phyloP scores from a whole-genome alignment of 2,329 filamentous ascomycete species.

The Arthrobotrys musiformis region DNA sequence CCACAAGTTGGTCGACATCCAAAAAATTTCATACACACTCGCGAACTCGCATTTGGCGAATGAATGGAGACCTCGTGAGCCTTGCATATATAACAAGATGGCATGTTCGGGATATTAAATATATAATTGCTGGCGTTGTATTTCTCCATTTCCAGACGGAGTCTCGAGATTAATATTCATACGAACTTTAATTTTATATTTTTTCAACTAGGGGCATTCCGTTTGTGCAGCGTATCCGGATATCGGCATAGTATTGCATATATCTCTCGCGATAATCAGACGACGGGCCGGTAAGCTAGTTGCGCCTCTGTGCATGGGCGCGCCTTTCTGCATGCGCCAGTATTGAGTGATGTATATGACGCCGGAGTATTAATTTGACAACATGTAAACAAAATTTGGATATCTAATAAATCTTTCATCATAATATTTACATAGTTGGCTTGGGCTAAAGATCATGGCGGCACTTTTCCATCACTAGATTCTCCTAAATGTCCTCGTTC shows the following conservation, averaged over 20 bases:
- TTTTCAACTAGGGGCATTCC: neutral
- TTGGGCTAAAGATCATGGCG: neutral
- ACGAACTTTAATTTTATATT: neutral
- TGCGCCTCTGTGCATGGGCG: neutral
- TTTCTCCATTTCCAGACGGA: neutral
- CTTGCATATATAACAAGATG: constrained; percentile 3
- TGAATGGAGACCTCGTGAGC: neutral
- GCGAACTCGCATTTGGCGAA: neutral
- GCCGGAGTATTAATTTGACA: no score
- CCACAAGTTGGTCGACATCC: no score
- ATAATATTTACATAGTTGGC: neutral
- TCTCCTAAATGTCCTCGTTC: neutral
- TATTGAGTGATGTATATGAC: neutral
- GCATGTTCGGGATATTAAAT: neutral
- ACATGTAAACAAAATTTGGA: neutral
- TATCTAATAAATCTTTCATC: neutral
- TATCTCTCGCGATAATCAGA: neutral
- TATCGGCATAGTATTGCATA: neutral
- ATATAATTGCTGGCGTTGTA: neutral
- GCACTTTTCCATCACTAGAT: neutral
- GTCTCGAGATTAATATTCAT: neutral
- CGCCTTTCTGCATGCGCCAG: neutral
- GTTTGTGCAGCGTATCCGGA: neutral
- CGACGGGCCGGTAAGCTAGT: neutral
- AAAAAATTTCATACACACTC: neutral